phyloP scores from a whole-genome alignment of 2,329 filamentous ascomycete species.

The Trichoderma simmonsii region DNA sequence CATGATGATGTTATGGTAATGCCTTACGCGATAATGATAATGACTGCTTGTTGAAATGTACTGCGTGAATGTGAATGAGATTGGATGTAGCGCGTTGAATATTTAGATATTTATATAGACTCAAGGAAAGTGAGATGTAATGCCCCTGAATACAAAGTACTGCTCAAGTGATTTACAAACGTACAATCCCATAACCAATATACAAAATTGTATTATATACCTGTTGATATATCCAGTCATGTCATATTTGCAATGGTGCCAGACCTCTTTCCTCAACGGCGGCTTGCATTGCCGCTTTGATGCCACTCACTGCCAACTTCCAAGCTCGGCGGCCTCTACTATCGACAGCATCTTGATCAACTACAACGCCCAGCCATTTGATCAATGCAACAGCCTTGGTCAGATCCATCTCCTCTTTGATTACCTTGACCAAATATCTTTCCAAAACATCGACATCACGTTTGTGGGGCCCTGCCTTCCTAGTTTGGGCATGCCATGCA shows the following conservation, averaged over 20 bases:
- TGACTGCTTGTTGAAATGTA: background rate
- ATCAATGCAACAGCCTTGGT: conserved; percentile 68
- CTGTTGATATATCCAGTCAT: background rate
- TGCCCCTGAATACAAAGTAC: background rate
- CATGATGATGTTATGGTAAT: background rate
- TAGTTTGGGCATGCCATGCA: conserved; percentile 73
- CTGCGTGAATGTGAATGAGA: background rate
- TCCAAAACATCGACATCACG: conserved; percentile 75
- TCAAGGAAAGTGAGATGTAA: background rate
- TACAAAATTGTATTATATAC: background rate
- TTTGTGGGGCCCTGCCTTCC: conserved; percentile 69
- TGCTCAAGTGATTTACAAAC: background rate
- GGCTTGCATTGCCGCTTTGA: conserved; percentile 51
- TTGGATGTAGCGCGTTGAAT: background rate
- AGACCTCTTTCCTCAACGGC: conserved; percentile 57
- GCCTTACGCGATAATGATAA: background rate
- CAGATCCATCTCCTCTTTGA: conserved; percentile 73
- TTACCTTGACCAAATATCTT: conserved; percentile 68
- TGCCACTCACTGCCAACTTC: conserved; percentile 41
- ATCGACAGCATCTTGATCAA: conserved; percentile 45
- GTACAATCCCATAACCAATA: background rate
- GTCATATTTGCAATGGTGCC: conserved; percentile 44
- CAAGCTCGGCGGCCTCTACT: conserved; percentile 43
- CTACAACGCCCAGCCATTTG: conserved; percentile 61
- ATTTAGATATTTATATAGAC: background rate